These are phyloP conservation scores for Madurella fahalii DNA, from an alignment of 2,329 filamentous ascomycete species.

Conservation along the genomic window DNA sequence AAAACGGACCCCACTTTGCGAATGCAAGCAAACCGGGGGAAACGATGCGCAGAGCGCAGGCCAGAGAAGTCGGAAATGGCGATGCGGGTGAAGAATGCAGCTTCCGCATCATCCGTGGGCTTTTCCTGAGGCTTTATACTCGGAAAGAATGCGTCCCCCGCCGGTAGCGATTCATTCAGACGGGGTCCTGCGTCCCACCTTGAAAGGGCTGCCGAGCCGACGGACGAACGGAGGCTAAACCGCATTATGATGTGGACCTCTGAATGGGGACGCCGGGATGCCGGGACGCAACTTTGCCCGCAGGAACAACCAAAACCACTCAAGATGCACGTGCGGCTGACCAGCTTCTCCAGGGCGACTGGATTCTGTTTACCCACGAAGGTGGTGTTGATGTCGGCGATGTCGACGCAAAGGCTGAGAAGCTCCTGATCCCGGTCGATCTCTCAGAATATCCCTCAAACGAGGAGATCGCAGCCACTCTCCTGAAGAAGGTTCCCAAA, in stretches of 20 bases:
- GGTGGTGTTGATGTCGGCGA: conserved; percentile 99
- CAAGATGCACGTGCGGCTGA: conserved; percentile 10
- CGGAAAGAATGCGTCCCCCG: conserved; percentile 6
- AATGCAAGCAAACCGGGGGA: conserved; percentile 7
- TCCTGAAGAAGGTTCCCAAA: conserved; percentile 90
- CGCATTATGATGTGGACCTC: conserved; percentile 27
- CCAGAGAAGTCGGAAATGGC: neutral
- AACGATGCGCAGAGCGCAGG: conserved; percentile 1
- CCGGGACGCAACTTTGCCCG: conserved; percentile 2
- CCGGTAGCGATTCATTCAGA: conserved; percentile 4
- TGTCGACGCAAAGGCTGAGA: conserved; percentile 98
- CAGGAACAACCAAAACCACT: conserved; percentile 3
- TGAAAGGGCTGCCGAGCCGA: conserved; percentile 17
- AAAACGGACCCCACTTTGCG: conserved; percentile 13
- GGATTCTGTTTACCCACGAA: conserved; percentile 99
- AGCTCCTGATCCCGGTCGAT: conserved; percentile 95
- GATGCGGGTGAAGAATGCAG: conserved; percentile 8
- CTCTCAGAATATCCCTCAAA: conserved; percentile 93
- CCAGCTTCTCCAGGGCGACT: conserved; percentile 70
- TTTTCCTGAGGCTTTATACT: conserved; percentile 18
- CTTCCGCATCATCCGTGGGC: conserved; percentile 4
- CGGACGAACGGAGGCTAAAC: conserved; percentile 46
- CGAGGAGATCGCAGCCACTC: conserved; percentile 77
- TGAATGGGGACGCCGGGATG: neutral
- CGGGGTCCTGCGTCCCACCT: conserved; percentile 13